Percentiles rank a stretch among this genome's conserved stretches.
These are phyloP conservation scores for Komagataella pastoris DNA, from an alignment of 805 yeast species.

Conservation along the genomic window DNA sequence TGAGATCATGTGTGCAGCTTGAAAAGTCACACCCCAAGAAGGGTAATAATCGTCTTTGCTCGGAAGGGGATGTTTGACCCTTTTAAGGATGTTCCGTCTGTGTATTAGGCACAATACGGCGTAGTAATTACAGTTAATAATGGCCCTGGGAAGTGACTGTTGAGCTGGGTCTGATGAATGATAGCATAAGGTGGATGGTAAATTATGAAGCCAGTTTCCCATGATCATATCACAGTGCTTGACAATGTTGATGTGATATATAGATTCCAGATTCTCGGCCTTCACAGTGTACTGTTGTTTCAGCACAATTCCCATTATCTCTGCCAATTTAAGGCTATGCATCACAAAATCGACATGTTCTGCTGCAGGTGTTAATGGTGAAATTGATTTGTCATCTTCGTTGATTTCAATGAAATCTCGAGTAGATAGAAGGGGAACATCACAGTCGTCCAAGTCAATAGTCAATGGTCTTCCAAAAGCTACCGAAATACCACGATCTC, in stretches of 20 bases:
- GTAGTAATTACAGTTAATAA: slow-evolving; percentile 4
- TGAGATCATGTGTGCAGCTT: slow-evolving; percentile 67
- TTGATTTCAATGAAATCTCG: slow-evolving; percentile 34
- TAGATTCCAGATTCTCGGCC: slow-evolving; percentile 26
- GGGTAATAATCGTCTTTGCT: slow-evolving; percentile 33
- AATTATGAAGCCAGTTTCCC: slow-evolving; percentile 58
- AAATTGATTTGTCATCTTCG: slow-evolving; percentile 23
- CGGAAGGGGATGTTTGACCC: slow-evolving; percentile 10
- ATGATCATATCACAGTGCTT: slow-evolving; percentile 43
- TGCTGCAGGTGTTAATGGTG: slow-evolving; percentile 8
- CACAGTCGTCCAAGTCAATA: slow-evolving; percentile 62
- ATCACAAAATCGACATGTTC: slow-evolving; percentile 42
- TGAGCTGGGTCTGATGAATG: slow-evolving; percentile 27
- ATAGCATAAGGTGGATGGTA: slow-evolving; percentile 46
- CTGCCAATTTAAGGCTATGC: slow-evolving; percentile 51
- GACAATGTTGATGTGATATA: slow-evolving; percentile 30
- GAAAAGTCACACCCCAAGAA: slow-evolving; percentile 73
- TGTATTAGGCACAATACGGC: slow-evolving; percentile 4
- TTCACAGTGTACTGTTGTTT: slow-evolving; percentile 47
- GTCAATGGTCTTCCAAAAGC: slow-evolving; percentile 65
- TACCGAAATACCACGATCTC: slow-evolving; percentile 56
- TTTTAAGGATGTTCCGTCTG: slow-evolving; percentile 2
- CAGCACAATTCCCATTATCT: slow-evolving; percentile 54
- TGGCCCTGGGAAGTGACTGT: slow-evolving; percentile 1
- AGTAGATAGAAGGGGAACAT: slow-evolving; percentile 56